Evolutionary conservation across 441 rosid species (phyloP).

Genomic region (Gossypium schwendimanii): DNA sequence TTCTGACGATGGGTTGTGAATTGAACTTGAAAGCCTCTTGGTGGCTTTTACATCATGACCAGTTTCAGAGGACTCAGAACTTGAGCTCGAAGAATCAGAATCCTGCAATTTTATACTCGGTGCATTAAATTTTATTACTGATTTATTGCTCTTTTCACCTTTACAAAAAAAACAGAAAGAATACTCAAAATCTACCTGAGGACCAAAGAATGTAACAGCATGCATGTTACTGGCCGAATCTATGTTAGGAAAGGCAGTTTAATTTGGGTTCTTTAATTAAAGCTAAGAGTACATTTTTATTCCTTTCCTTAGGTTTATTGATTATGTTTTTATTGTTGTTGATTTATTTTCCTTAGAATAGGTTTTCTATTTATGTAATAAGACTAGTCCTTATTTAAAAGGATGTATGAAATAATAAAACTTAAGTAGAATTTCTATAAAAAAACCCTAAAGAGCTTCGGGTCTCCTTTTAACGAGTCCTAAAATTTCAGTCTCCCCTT

Average conservation of each 20-base stretch:
- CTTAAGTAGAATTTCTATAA: background rate
- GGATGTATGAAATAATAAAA: background rate
- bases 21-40: slow-evolving; percentile 33
- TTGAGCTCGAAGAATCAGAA: slow-evolving; percentile 27
- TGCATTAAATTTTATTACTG: background rate
- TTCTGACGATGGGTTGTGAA: slow-evolving; percentile 26
- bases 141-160: too few relatives aligned
- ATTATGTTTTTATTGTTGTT: background rate
- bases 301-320: background rate
- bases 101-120: slow-evolving; percentile 36
- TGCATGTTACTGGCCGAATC: too few relatives aligned
- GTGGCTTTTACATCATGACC: slow-evolving; percentile 20
- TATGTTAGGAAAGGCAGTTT: background rate
- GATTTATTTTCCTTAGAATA: background rate
- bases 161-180: too few relatives aligned
- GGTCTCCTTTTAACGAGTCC: background rate
- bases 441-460: background rate
- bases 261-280: too few relatives aligned
- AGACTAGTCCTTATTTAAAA: background rate
- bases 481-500: background rate
- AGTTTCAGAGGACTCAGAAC: slow-evolving; percentile 34
- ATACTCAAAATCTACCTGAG: too few relatives aligned
- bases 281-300: too few relatives aligned
- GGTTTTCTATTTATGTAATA: background rate
- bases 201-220: too few relatives aligned